These are phyloP conservation scores for Flaveria linearis DNA, from an alignment of 129 eudicot species.

Conservation along the genomic window DNA sequence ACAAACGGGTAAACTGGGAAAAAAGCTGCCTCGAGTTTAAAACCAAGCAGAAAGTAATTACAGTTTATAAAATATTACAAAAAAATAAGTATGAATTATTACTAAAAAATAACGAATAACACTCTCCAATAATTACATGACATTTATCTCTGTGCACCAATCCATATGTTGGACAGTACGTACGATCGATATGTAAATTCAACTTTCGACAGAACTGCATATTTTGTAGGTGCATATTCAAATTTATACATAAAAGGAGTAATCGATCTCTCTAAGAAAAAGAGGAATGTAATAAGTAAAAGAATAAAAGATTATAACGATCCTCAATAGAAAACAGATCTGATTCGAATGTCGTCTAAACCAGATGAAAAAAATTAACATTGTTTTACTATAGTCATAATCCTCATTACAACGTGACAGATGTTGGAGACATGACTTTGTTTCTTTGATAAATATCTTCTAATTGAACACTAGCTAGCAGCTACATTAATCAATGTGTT, in stretches of 20 bases:
- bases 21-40: constrained; percentile 60
- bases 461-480: constrained; percentile 39
- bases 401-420: constrained; percentile 23
- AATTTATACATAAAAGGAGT: too few relatives aligned
- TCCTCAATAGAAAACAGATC: too few relatives aligned
- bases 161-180: constrained; percentile 46
- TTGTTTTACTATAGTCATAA: constrained; percentile 11
- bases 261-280: too few relatives aligned
- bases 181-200: background rate
- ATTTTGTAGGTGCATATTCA: background rate
- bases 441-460: constrained; percentile 9
- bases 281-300: too few relatives aligned
- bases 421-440: constrained; percentile 20
- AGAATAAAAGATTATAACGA: too few relatives aligned
- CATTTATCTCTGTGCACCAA: constrained; percentile 40
- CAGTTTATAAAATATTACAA: constrained; percentile 21
- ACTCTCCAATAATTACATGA: background rate
- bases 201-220: constrained; percentile 16
- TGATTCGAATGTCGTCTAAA: background rate
- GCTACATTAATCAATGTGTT: constrained; percentile 30
- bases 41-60: constrained; percentile 43
- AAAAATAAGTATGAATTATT: background rate
- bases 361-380: constrained; percentile 19
- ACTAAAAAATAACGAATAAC: constrained; percentile 22
- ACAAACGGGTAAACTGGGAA: constrained; percentile 36